Conservation (phyloP, 257 asterid genomes). For the Mitragyna speciosa region DNA sequence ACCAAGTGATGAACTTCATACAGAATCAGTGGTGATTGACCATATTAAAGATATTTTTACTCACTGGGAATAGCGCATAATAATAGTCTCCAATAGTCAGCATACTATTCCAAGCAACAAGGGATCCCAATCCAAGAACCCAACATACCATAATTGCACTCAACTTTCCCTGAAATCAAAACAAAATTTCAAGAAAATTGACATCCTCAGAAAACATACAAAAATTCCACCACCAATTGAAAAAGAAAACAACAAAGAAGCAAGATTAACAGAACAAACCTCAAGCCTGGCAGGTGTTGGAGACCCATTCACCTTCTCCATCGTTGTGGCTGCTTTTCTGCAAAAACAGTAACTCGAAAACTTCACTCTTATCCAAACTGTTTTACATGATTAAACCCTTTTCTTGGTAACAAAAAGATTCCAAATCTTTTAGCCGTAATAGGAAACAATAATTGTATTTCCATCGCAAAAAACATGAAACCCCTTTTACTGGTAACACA, state of each 20-base stretch:
- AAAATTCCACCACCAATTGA: not conserved
- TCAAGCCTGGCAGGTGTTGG: slow-evolving; percentile 60
- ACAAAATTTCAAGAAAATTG: not conserved
- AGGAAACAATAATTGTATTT: not conserved
- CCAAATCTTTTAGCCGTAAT: not conserved
- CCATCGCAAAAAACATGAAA: slow-evolving; percentile 1
- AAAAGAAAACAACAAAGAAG: not conserved
- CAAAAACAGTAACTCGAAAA: not conserved
- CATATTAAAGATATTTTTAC: slow-evolving; percentile 16
- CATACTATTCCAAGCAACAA: slow-evolving; percentile 42
- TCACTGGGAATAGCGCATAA: slow-evolving; percentile 38
- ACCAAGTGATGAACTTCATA: not conserved
- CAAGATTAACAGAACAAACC: slow-evolving; percentile 41
- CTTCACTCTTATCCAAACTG: not conserved
- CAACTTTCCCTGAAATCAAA: slow-evolving; percentile 33
- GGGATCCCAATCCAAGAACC: slow-evolving; percentile 41
- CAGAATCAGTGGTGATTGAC: not conserved
- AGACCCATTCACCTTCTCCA: slow-evolving; percentile 15
- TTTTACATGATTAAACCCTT: not conserved
- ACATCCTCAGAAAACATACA: not conserved
- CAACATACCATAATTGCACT: slow-evolving; percentile 30
- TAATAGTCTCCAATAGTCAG: slow-evolving; percentile 44
- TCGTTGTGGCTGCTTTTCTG: slow-evolving; percentile 31
- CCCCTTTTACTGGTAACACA: not conserved
- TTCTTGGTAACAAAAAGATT: not conserved